Evolutionary conservation across 2,329 filamentous ascomycete genomes (phyloP).

Genomic region (Torrubiellomyces zombiae): DNA sequence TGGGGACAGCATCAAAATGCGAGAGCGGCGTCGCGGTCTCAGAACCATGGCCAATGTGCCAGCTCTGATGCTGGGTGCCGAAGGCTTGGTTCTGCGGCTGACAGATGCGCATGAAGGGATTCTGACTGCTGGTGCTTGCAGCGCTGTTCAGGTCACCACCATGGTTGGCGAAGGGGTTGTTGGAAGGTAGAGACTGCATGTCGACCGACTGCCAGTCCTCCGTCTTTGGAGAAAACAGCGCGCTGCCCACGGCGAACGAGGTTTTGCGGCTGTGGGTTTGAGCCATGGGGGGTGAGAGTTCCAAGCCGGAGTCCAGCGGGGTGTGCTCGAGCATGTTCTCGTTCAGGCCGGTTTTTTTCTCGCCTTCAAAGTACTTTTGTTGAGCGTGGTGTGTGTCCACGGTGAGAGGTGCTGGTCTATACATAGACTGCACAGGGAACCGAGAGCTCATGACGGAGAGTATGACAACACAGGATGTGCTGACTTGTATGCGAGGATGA

Average conservation of each 20-base stretch:
- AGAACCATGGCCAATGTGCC: conserved; percentile 51
- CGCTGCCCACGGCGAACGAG: conserved; percentile 38
- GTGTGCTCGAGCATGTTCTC: conserved; percentile 43
- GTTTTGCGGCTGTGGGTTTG: conserved; percentile 47
- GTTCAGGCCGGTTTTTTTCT: conserved; percentile 43
- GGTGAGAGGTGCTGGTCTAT: conserved; percentile 30
- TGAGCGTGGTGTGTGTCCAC: conserved; percentile 37
- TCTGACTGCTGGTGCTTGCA: conserved; percentile 37
- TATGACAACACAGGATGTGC: too few relatives aligned
- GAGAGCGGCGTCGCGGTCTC: conserved; percentile 60
- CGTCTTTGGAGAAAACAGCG: conserved; percentile 48
- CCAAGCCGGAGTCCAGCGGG: conserved; percentile 42
- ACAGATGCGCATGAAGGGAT: conserved; percentile 51
- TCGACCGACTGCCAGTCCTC: conserved; percentile 48
- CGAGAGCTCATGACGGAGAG: conserved; percentile 31
- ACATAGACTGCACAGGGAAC: conserved; percentile 33
- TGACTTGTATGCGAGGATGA: too few relatives aligned
- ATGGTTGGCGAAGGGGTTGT: conserved; percentile 47
- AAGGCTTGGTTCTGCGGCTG: conserved; percentile 27
- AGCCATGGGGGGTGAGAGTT: conserved; percentile 46
- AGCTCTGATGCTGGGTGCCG: conserved; percentile 27
- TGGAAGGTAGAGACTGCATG: conserved; percentile 46
- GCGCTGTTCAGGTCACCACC: conserved; percentile 30
- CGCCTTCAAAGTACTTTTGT: conserved; percentile 40
- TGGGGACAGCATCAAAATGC: conserved; percentile 40